A percentile compares a stretch with the other conserved stretches of the same genome.
Conservation (phyloP, 2,329 filamentous ascomycete genomes). For the Fusarium beomiforme region DNA sequence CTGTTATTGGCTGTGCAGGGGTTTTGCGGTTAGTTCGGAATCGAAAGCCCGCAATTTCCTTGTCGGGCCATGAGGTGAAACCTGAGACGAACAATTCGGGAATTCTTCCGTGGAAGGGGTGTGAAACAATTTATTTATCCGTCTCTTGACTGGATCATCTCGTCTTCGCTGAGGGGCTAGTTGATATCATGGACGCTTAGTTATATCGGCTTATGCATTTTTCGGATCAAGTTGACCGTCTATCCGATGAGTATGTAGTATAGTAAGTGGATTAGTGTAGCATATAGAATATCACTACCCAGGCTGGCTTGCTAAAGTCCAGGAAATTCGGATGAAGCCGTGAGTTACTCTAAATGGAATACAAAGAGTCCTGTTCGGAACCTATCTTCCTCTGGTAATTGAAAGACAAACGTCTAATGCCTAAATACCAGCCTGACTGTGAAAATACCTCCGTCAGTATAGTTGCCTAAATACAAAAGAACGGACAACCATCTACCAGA, state of each 20-base stretch:
- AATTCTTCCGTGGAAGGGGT: slow-evolving; percentile 28
- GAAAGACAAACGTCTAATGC: background rate
- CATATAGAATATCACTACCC: background rate
- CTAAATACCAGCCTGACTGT: background rate
- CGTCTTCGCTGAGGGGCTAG: background rate
- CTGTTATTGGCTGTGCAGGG: slow-evolving; percentile 2
- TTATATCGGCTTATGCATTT: background rate
- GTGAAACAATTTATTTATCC: slow-evolving; percentile 33
- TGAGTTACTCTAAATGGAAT: background rate
- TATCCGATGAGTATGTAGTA: background rate
- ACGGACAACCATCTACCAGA: too few species aligned
- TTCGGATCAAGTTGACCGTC: background rate
- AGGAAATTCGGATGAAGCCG: background rate
- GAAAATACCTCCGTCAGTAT: accelerated
- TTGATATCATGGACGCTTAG: background rate
- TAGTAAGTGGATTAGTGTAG: background rate
- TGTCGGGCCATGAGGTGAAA: slow-evolving; percentile 13
- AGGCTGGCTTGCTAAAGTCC: accelerated
- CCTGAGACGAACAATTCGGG: slow-evolving; percentile 15
- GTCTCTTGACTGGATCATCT: background rate
- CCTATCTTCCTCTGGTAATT: background rate
- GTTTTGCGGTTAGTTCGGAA: slow-evolving; percentile 22
- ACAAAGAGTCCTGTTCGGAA: background rate
- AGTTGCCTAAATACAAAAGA: background rate
- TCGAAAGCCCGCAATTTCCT: slow-evolving; percentile 17